phyloP scores from a whole-genome alignment of 2,329 filamentous ascomycete species.

The Phyllosticta paracitricarpa region DNA sequence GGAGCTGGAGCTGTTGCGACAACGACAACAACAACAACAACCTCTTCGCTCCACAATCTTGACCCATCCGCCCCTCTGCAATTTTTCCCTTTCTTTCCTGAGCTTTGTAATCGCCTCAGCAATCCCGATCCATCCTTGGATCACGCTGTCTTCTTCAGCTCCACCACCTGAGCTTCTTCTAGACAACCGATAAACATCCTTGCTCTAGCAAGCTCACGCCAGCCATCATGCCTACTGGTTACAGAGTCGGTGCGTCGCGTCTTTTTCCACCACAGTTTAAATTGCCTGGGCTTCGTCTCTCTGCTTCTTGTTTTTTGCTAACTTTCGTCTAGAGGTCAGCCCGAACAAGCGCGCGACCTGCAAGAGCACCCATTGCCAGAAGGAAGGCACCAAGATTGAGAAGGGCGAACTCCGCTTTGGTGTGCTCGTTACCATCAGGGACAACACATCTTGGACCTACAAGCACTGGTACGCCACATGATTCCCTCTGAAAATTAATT shows the following conservation, averaged over 20 bases:
- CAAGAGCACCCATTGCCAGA: conserved; percentile 63
- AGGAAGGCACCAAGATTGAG: conserved; percentile 55
- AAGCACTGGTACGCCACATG: conserved; percentile 65
- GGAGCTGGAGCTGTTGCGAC: background rate
- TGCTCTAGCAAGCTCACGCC: background rate
- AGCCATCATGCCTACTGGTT: conserved; percentile 10
- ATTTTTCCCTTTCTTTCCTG: background rate
- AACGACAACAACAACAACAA: background rate
- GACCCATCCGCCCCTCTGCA: background rate
- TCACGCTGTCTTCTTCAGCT: background rate
- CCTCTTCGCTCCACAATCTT: background rate
- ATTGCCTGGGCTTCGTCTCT: background rate
- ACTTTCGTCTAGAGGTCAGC: conserved; percentile 52
- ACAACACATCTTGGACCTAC: conserved; percentile 60
- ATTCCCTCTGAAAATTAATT: background rate
- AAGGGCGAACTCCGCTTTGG: conserved; percentile 76
- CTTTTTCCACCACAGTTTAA: background rate
- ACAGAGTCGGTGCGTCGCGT: conserved; percentile 9
- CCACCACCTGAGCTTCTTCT: background rate
- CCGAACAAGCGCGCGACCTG: conserved; percentile 64
- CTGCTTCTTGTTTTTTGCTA: background rate
- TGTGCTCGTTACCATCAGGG: conserved; percentile 54
- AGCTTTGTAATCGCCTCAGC: background rate
- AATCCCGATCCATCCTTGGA: background rate
- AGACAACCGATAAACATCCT: background rate